Percentiles rank a stretch among this genome's conserved stretches.
Evolutionary conservation across 31 red algal genomes (phyloP).

Genomic region (Pterothamnion heteromorphum): DNA sequence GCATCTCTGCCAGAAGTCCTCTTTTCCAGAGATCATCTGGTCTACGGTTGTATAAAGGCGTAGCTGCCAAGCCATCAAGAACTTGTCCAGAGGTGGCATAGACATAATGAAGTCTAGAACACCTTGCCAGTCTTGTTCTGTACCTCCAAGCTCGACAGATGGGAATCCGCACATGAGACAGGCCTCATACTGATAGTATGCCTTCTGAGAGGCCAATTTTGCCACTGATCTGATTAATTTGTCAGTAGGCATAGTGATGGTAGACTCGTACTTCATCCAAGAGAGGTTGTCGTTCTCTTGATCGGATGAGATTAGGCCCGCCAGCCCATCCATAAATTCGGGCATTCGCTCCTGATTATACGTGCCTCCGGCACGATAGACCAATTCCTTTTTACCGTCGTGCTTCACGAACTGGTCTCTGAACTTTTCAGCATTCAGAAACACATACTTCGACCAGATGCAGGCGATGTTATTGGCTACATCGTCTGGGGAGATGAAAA

Average conservation of each 20-base stretch:
- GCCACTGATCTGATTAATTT: background rate
- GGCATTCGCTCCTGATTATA: background rate
- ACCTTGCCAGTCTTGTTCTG: background rate
- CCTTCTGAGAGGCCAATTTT: background rate
- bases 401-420: conserved; percentile 1
- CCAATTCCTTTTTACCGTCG: conserved; percentile 33
- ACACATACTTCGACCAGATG: background rate
- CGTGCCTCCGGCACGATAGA: background rate
- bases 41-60: background rate
- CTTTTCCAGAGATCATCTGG: background rate
- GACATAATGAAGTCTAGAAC: background rate
- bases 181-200: background rate
- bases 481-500: conserved; percentile 13
- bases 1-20: background rate
- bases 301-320: background rate
- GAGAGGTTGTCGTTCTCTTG: background rate
- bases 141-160: background rate
- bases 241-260: background rate
- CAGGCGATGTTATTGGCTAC: conserved; percentile 6
- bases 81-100: background rate
- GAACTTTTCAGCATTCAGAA: conserved; percentile 29
- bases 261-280: background rate
- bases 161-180: background rate
- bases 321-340: background rate
- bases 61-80: background rate